Conservation (phyloP, 164 flowering plant species). For the Chimonanthus praecox region DNA sequence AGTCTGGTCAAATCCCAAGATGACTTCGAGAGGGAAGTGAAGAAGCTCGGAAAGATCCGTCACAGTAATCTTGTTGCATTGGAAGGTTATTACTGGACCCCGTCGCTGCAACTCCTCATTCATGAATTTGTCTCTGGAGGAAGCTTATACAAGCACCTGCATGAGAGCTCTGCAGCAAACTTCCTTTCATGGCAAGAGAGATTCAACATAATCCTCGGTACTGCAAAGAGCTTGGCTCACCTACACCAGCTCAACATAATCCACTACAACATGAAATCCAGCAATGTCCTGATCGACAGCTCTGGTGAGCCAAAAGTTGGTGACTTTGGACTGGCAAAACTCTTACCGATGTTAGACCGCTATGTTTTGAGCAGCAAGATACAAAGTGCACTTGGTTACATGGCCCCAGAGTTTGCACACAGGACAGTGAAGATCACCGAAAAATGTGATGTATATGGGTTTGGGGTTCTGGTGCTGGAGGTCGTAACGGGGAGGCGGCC, state of each 20-base stretch:
- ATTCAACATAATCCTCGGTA: slow-evolving; percentile 73
- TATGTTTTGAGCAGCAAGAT: slow-evolving; percentile 87
- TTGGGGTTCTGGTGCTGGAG: slow-evolving; percentile 79
- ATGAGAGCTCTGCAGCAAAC: slow-evolving; percentile 40
- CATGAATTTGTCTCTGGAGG: slow-evolving; percentile 70
- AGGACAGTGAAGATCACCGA: slow-evolving; percentile 81
- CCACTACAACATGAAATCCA: slow-evolving; percentile 86
- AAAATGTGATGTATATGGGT: slow-evolving; percentile 90
- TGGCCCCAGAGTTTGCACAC: slow-evolving; percentile 98
- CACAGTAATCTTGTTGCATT: slow-evolving; percentile 72
- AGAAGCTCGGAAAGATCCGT: slow-evolving; percentile 63
- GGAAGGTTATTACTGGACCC: slow-evolving; percentile 95
- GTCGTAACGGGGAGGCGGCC: slow-evolving; percentile 85
- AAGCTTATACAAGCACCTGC: slow-evolving; percentile 72
- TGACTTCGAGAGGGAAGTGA: slow-evolving; percentile 83
- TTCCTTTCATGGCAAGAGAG: slow-evolving; percentile 75
- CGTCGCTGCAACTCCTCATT: slow-evolving; percentile 81
- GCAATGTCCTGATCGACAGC: slow-evolving; percentile 63
- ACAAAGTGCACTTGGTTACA: slow-evolving; percentile 96
- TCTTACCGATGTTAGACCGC: slow-evolving; percentile 80
- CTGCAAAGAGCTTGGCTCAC: slow-evolving; percentile 73
- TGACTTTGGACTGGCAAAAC: slow-evolving; percentile 78
- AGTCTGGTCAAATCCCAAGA: slow-evolving; percentile 83
- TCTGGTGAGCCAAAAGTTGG: slow-evolving; percentile 72
- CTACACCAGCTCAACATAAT: slow-evolving; percentile 61